Conservation (phyloP, 2,329 filamentous ascomycete species). For the Epicoccum sorghinum region DNA sequence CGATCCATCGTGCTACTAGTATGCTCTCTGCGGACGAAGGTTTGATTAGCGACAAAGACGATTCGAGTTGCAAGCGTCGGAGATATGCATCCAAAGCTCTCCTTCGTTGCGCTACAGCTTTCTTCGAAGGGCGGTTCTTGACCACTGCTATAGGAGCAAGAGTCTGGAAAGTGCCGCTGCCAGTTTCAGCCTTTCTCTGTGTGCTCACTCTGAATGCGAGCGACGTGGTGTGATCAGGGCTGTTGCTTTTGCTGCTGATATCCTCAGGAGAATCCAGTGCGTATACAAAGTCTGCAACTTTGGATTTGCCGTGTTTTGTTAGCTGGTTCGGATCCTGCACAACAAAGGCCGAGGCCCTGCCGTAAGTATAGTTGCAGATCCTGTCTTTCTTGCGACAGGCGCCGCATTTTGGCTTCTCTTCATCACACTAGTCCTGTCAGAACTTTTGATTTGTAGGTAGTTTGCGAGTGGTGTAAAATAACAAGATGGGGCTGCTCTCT, state of each 20-base stretch:
- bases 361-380: slow-evolving; percentile 35
- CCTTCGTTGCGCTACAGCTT: slow-evolving; percentile 17
- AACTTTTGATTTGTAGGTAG: not conserved
- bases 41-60: slow-evolving; percentile 6
- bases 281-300: slow-evolving; percentile 20
- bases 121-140: slow-evolving; percentile 21
- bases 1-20: slow-evolving; percentile 30
- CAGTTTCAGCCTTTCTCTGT: slow-evolving; percentile 25
- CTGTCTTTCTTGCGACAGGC: slow-evolving; percentile 38
- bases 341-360: slow-evolving; percentile 34
- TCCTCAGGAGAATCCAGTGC: slow-evolving; percentile 11
- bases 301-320: slow-evolving; percentile 38
- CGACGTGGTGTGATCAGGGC: slow-evolving; percentile 10
- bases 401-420: slow-evolving; percentile 36
- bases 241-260: not conserved
- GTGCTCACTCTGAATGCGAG: slow-evolving; percentile 26
- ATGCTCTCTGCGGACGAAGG: slow-evolving; percentile 26
- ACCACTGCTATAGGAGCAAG: slow-evolving; percentile 22
- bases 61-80: slow-evolving; percentile 16
- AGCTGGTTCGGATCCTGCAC: slow-evolving; percentile 37
- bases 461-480: not conserved
- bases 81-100: slow-evolving; percentile 26
- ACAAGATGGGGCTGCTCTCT: no score
- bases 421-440: slow-evolving; percentile 34
- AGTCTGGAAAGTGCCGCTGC: slow-evolving; percentile 37